Conservation (phyloP, 805 yeast genomes). For the Cyberlindnera xishuangbannaensis region DNA sequence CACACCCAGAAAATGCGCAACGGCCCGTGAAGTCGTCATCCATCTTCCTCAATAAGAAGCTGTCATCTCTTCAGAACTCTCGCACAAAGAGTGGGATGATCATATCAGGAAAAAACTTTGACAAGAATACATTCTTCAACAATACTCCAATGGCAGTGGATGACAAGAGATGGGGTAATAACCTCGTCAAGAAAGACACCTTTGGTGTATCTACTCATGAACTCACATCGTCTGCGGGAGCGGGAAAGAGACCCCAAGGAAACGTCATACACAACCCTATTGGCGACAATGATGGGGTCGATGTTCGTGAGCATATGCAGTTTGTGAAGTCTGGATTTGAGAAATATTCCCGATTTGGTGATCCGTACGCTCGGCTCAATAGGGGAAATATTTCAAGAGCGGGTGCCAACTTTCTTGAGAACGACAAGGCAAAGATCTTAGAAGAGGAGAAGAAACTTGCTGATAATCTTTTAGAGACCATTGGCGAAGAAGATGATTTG, state of each 20-base stretch:
- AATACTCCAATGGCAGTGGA: slow-evolving; percentile 20
- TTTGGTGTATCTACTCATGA: too few relatives aligned
- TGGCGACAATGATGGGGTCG: slow-evolving; percentile 2
- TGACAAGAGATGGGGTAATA: slow-evolving; percentile 21
- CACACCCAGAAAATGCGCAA: slow-evolving; percentile 5
- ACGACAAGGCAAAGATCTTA: slow-evolving; percentile 11
- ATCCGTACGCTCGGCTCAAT: slow-evolving; percentile 19
- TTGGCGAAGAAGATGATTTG: slow-evolving; percentile 14
- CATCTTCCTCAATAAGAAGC: slow-evolving; percentile 19
- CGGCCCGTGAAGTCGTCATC: slow-evolving; percentile 14
- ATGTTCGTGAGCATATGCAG: slow-evolving; percentile 10
- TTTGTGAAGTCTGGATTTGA: slow-evolving; percentile 12
- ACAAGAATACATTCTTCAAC: slow-evolving; percentile 15
- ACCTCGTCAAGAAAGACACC: slow-evolving; percentile 8
- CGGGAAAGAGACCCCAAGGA: too few relatives aligned
- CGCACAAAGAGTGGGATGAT: neutral
- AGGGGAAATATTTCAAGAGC: slow-evolving; percentile 11
- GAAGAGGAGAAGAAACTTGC: slow-evolving; percentile 11
- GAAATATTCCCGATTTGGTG: slow-evolving; percentile 19
- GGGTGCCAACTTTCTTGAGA: slow-evolving; percentile 18
- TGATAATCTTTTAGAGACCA: slow-evolving; percentile 10
- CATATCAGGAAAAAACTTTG: slow-evolving; percentile 9
- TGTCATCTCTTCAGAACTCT: neutral
- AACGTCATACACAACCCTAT: too few relatives aligned
- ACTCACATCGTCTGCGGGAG: too few relatives aligned